Evolutionary conservation across 2,329 filamentous ascomycete species (phyloP).

Genomic region (Magnaporthiopsis poae): DNA sequence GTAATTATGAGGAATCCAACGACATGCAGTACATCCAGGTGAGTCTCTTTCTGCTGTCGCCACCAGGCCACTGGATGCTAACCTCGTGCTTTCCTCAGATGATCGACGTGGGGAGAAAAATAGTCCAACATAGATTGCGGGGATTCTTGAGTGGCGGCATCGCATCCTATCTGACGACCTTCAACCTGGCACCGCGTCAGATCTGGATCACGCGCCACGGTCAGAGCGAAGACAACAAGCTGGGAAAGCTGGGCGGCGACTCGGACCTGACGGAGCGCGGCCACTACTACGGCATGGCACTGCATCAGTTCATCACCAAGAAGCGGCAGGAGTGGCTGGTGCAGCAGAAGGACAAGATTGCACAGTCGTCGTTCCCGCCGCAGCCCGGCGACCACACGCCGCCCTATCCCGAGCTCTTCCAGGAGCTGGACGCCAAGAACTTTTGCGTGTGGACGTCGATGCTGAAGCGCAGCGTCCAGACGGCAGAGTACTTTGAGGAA

Average conservation of each 20-base stretch:
- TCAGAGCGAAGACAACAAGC: slow-evolving; percentile 77
- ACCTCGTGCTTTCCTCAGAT: slow-evolving; percentile 42
- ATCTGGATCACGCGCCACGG: slow-evolving; percentile 98
- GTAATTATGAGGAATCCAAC: slow-evolving; percentile 80
- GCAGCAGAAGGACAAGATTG: slow-evolving; percentile 68
- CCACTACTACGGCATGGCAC: slow-evolving; percentile 63
- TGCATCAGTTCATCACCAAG: slow-evolving; percentile 73
- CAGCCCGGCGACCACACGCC: slow-evolving; percentile 84
- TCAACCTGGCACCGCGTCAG: slow-evolving; percentile 87
- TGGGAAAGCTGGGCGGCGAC: slow-evolving; percentile 84
- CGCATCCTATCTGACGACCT: slow-evolving; percentile 89
- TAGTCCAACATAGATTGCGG: slow-evolving; percentile 79
- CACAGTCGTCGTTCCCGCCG: slow-evolving; percentile 76
- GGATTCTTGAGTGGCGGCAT: slow-evolving; percentile 89
- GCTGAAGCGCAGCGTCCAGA: slow-evolving; percentile 81
- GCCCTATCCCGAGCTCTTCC: slow-evolving; percentile 76
- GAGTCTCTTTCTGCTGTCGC: slow-evolving; percentile 13
- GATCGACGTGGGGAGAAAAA: slow-evolving; percentile 92
- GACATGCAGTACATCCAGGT: slow-evolving; percentile 87
- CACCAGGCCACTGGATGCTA: slow-evolving; percentile 14
- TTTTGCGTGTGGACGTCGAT: slow-evolving; percentile 99
- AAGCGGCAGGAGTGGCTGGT: slow-evolving; percentile 75
- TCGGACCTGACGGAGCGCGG: slow-evolving; percentile 75
- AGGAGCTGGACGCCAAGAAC: slow-evolving; percentile 66
- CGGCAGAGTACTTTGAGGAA: slow-evolving; percentile 74